A percentile compares a stretch with the other conserved stretches of the same genome.
phyloP scores from a whole-genome alignment of 2,329 filamentous ascomycete genomes.

The Penicillium sp. region DNA sequence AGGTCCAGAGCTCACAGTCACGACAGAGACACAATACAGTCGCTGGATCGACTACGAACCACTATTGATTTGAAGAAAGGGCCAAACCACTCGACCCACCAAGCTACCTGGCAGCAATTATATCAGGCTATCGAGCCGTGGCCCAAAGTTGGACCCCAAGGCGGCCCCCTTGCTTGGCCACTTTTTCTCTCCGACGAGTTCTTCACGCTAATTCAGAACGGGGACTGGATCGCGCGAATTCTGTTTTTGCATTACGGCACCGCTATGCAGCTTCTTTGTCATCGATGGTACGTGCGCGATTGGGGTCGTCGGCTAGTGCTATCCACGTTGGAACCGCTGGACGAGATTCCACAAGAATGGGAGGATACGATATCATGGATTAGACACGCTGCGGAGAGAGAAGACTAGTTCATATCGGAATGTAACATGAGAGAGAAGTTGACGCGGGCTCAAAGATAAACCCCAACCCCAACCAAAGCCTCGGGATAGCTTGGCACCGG shows the following conservation, averaged over 20 bases:
- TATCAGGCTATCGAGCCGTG: slow-evolving; percentile 30
- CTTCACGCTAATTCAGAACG: slow-evolving; percentile 26
- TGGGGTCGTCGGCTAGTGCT: slow-evolving; percentile 33
- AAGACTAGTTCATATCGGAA: slow-evolving; percentile 2
- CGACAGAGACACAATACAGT: slow-evolving; percentile 27
- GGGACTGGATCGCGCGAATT: slow-evolving; percentile 34
- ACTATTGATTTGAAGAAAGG: slow-evolving; percentile 19
- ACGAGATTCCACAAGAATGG: slow-evolving; percentile 31
- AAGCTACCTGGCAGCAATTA: slow-evolving; percentile 28
- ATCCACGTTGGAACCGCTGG: slow-evolving; percentile 28
- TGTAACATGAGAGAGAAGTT: too few species aligned
- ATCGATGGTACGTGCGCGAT: slow-evolving; percentile 37
- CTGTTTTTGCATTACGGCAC: slow-evolving; percentile 35
- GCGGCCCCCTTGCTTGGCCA: slow-evolving; percentile 34
- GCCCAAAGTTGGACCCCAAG: slow-evolving; percentile 31
- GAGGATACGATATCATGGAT: slow-evolving; percentile 31
- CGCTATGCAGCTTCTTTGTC: slow-evolving; percentile 33
- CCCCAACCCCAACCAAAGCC: neutral
- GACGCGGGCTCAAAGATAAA: too few species aligned
- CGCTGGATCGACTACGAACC: slow-evolving; percentile 20
- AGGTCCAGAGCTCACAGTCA: neutral
- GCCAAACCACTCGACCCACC: slow-evolving; percentile 21
- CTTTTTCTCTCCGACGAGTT: slow-evolving; percentile 31
- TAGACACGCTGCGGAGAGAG: slow-evolving; percentile 22
- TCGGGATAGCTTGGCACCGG: too few species aligned